Evolutionary conservation across 805 yeast species (phyloP).

Genomic region (Torulaspora maleeae): DNA sequence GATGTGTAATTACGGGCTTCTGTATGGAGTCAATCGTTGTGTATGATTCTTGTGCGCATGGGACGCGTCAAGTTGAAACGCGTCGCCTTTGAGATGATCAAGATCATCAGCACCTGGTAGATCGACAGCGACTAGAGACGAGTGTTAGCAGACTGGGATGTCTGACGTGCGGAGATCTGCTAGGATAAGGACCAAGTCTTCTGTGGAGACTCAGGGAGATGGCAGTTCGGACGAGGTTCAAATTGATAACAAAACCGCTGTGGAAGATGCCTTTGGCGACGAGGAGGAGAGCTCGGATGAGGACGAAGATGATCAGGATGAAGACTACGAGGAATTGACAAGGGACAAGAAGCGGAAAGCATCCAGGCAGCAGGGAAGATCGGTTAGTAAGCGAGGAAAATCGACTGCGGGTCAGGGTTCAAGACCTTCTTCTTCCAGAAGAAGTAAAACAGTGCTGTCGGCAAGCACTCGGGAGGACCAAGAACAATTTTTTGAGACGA

Average conservation of each 20-base stretch:
- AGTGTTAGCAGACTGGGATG: conserved; percentile 11
- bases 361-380: conserved; percentile 9
- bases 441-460: conserved; percentile 13
- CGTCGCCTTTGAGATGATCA: neutral
- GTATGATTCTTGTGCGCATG: neutral
- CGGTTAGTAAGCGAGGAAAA: conserved; percentile 3
- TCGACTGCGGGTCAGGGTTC: conserved; percentile 1
- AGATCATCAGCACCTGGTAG: neutral
- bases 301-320: conserved; percentile 24
- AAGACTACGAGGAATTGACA: conserved; percentile 24
- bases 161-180: conserved; percentile 38
- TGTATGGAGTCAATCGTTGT: conserved; percentile 2
- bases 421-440: conserved; percentile 1
- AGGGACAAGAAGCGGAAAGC: conserved; percentile 19
- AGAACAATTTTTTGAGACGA: conserved; percentile 35
- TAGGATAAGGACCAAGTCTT: conserved; percentile 22
- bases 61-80: conserved; percentile 5
- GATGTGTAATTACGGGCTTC: conserved; percentile 2
- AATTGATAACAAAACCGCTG: conserved; percentile 14
- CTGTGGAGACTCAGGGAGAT: conserved; percentile 7
- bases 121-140: neutral
- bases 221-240: conserved; percentile 11
- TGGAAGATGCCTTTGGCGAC: conserved; percentile 14
- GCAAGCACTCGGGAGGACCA: conserved; percentile 24
- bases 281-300: conserved; percentile 16